Evolutionary conservation across 306 rosid species (phyloP), one percentile per base, ranked within the genome.

Genomic region (Cucumis melo): DNA sequence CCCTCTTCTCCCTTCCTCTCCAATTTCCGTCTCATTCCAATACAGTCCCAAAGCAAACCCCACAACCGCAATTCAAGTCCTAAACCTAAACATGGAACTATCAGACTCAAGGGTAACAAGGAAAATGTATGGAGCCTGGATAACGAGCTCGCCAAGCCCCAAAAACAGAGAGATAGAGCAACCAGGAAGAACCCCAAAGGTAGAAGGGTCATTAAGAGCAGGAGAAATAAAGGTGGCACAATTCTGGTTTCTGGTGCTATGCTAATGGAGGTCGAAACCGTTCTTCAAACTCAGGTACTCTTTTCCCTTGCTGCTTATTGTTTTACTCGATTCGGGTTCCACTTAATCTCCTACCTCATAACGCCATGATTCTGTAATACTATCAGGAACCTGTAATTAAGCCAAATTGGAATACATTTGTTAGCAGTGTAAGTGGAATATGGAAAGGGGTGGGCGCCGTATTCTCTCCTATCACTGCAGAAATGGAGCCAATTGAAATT

Each of bases 401-500:
- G 82, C 98, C 98, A 36, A 77, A 34, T n/a, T 94, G 98, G 98
- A 87, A 82, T 78, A 94, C 98, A 70, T 94, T 94, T 82, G 83
- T 90, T 66, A 91, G 98, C 75, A 94, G 98, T 86, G 86, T 94
- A 63, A 90, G 91, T 77, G 97, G 98, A 80, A 90, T 91, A 79
- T 94, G 98, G 98, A 90, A 88, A 80, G 98, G 98, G 48, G 96
- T 94, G 56, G 97, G 98, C 44, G 93, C 98, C 6, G 96, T 91
- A 57, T 94, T 91, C 84, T 91, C 98, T 77, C 97, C 98, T 50
- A 84, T 90, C 75, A 91, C 96, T 34, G 97, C 93, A 5, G 89
- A 90, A 86, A 94, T 94, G 93, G 98, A 94, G 82, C 96, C 97
- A 24, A 88, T 94, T 85, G 98, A 91, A 32, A 67, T 87, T 55